phyloP scores from a whole-genome alignment of 2,329 filamentous ascomycete species.

The Trichoderma koningii region DNA sequence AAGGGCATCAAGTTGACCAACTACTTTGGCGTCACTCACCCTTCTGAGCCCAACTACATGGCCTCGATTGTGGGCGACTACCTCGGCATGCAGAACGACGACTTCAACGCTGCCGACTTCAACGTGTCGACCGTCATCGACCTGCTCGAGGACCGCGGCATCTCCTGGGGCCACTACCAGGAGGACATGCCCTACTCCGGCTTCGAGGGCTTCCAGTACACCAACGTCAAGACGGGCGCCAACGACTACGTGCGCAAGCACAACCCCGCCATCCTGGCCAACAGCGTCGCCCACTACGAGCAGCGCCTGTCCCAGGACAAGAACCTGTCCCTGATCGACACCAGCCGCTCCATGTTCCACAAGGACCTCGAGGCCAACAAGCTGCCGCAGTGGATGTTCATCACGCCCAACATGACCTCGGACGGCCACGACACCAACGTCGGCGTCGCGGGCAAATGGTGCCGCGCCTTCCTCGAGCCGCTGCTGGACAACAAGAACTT shows the following conservation, averaged over 20 bases:
- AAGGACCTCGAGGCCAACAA: slow-evolving; percentile 63
- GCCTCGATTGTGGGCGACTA: slow-evolving; percentile 69
- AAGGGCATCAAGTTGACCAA: slow-evolving; percentile 40
- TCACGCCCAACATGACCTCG: slow-evolving; percentile 74
- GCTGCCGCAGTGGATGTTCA: slow-evolving; percentile 72
- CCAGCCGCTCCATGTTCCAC: slow-evolving; percentile 59
- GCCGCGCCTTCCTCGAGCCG: slow-evolving; percentile 67
- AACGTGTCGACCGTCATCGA: slow-evolving; percentile 71
- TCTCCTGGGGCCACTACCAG: slow-evolving; percentile 73
- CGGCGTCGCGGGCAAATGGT: slow-evolving; percentile 68
- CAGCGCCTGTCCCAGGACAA: slow-evolving; percentile 70
- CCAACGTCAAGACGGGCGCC: slow-evolving; percentile 64
- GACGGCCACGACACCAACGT: slow-evolving; percentile 76
- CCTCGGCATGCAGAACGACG: slow-evolving; percentile 71
- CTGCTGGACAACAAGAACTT: slow-evolving; percentile 70
- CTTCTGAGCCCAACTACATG: slow-evolving; percentile 76
- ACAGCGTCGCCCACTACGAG: slow-evolving; percentile 61
- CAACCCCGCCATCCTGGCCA: slow-evolving; percentile 67
- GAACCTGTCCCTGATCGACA: slow-evolving; percentile 57
- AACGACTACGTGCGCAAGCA: slow-evolving; percentile 86
- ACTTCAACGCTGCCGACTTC: slow-evolving; percentile 57
- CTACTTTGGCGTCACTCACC: slow-evolving; percentile 66
- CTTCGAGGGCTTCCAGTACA: slow-evolving; percentile 64
- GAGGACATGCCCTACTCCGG: slow-evolving; percentile 77
- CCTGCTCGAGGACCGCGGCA: slow-evolving; percentile 63